A percentile compares a stretch with the other conserved stretches of the same genome.
phyloP scores from a whole-genome alignment of 2,329 filamentous ascomycete species.

The Nakataea oryzae region DNA sequence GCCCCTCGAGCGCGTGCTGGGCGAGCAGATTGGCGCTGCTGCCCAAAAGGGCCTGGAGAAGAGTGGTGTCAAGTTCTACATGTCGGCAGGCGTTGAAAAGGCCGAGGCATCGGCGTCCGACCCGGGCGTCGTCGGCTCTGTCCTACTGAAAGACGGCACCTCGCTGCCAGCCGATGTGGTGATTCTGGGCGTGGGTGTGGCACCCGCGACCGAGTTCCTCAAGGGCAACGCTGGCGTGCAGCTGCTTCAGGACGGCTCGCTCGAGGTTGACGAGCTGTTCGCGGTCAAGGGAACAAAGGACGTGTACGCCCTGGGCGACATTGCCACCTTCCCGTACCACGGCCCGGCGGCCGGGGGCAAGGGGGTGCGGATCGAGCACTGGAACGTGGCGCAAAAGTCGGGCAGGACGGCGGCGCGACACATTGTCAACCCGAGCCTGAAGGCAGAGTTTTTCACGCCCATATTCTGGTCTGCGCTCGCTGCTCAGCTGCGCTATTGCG shows the following conservation, averaged over 20 bases:
- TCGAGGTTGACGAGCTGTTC: constrained; percentile 73
- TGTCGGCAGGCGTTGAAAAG: constrained; percentile 72
- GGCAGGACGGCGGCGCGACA: constrained; percentile 70
- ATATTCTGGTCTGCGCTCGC: constrained; percentile 96
- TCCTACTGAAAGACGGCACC: constrained; percentile 79
- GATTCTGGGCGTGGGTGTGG: constrained; percentile 81
- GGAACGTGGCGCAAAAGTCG: constrained; percentile 94
- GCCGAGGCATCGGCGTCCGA: constrained; percentile 62
- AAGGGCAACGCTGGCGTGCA: constrained; percentile 57
- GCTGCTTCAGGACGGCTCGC: constrained; percentile 75
- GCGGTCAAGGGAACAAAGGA: constrained; percentile 65
- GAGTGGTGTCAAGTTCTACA: constrained; percentile 80
- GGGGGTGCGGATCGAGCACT: constrained; percentile 83
- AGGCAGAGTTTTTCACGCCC: constrained; percentile 69
- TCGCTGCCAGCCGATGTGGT: constrained; percentile 79
- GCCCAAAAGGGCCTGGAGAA: constrained; percentile 73
- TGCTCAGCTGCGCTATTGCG: constrained; percentile 84
- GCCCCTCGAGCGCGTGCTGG: constrained; percentile 80
- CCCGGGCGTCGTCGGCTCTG: constrained; percentile 63
- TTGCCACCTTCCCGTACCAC: constrained; percentile 88
- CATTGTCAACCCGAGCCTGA: constrained; percentile 55
- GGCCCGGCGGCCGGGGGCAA: constrained; percentile 73
- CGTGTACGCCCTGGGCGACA: constrained; percentile 90
- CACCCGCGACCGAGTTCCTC: constrained; percentile 76
- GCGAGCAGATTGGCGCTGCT: constrained; percentile 67